phyloP scores from a whole-genome alignment of 768 basidiomycete species.

The Tulasnella sp. region DNA sequence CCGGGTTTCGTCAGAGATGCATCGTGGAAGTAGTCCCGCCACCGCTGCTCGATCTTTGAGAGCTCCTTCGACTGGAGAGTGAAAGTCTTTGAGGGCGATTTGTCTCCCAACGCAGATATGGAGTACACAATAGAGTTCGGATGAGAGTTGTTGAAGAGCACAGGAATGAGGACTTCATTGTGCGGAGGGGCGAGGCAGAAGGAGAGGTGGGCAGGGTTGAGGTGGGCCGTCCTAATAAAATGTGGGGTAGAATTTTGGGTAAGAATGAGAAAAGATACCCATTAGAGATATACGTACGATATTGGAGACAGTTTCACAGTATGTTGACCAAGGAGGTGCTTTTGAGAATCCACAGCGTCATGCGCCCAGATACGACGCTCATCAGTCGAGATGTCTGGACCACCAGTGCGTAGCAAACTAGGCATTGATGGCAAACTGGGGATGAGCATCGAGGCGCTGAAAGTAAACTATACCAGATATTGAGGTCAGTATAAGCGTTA shows the following conservation, averaged over 20 bases:
- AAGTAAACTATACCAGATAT: constrained; percentile 18
- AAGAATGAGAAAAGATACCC: not conserved
- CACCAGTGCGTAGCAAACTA: constrained; percentile 32
- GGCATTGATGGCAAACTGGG: constrained; percentile 33
- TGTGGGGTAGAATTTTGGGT: not conserved
- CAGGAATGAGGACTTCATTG: constrained; percentile 69
- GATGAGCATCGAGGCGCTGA: constrained; percentile 10
- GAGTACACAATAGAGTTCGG: constrained; percentile 72
- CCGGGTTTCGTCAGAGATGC: constrained; percentile 57
- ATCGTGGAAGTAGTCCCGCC: constrained; percentile 52
- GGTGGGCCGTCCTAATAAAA: constrained; percentile 70
- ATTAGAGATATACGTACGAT: constrained; percentile 45
- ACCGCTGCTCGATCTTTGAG: constrained; percentile 40
- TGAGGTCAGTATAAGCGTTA: not conserved
- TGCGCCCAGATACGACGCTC: constrained; percentile 42
- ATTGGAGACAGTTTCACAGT: constrained; percentile 92
- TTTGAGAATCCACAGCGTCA: constrained; percentile 41
- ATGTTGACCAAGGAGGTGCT: constrained; percentile 68
- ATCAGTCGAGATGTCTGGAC: constrained; percentile 37
- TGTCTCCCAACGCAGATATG: constrained; percentile 63
- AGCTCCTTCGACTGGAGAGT: constrained; percentile 27
- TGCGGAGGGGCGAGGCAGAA: constrained; percentile 68
- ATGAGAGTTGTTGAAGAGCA: constrained; percentile 90
- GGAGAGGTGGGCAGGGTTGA: constrained; percentile 74
- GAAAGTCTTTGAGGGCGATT: constrained; percentile 31